Conservation (phyloP, 164 flowering plant genomes). For the Aristolochia fimbriata region DNA sequence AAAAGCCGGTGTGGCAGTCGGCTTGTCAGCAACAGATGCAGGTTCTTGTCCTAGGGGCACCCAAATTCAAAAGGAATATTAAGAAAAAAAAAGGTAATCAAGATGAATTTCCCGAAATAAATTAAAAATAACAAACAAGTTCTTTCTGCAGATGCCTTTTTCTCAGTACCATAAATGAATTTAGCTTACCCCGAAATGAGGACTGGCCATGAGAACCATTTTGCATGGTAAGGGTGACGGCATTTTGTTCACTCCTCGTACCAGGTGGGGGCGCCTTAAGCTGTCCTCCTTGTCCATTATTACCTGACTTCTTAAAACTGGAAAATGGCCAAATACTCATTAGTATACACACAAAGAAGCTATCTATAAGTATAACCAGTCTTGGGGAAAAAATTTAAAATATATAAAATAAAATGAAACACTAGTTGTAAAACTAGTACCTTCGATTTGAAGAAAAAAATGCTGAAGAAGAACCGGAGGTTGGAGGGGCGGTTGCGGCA, state of each 20-base stretch:
- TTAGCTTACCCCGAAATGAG: slow-evolving; percentile 24
- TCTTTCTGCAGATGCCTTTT: too few species aligned
- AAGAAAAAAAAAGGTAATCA: too few species aligned
- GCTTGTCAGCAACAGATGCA: slow-evolving; percentile 22
- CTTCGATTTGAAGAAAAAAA: slow-evolving; percentile 23
- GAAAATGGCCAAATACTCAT: neutral
- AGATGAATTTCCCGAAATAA: too few species aligned
- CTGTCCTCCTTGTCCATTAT: slow-evolving; percentile 68
- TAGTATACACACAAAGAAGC: neutral
- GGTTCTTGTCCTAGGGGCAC: slow-evolving; percentile 29
- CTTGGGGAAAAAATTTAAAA: too few species aligned
- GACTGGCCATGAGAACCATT: slow-evolving; percentile 55
- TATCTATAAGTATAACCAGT: too few species aligned
- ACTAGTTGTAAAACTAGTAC: slow-evolving; percentile 14
- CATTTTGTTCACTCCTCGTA: slow-evolving; percentile 21
- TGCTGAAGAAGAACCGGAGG: slow-evolving; percentile 22
- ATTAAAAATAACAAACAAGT: too few species aligned
- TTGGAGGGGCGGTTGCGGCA: slow-evolving; percentile 23
- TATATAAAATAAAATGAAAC: too few species aligned
- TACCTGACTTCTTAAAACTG: slow-evolving; percentile 43
- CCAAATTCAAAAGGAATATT: neutral
- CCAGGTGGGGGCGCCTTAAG: slow-evolving; percentile 22
- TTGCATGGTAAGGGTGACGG: slow-evolving; percentile 20
- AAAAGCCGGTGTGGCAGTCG: slow-evolving; percentile 28
- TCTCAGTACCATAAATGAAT: too few species aligned